These are phyloP conservation scores for Chalciporus sphaerocephalus DNA, from an alignment of 768 basidiomycete genomes.

Conservation along the genomic window DNA sequence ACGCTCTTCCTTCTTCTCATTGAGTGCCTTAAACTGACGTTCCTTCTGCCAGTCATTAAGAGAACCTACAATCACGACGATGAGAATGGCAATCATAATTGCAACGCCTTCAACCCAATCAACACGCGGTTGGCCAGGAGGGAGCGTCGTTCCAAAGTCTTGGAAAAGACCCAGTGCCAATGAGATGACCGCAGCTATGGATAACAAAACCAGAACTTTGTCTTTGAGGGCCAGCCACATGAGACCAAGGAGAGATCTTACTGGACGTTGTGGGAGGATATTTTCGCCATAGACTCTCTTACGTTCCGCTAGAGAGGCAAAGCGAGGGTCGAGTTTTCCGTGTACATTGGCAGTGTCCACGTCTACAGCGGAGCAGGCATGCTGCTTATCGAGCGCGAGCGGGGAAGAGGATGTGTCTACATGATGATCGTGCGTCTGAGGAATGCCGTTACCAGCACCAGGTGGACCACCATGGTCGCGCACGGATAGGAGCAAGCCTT, in stretches of 20 bases:
- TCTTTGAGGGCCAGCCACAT: slow-evolving; percentile 89
- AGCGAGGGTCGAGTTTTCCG: slow-evolving; percentile 9
- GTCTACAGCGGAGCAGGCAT: slow-evolving; percentile 13
- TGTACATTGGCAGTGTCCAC: neutral
- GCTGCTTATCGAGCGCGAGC: neutral
- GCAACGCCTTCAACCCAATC: slow-evolving; percentile 97
- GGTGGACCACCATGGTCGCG: slow-evolving; percentile 5
- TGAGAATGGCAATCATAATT: slow-evolving; percentile 69
- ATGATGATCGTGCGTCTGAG: slow-evolving; percentile 32
- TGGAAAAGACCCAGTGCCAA: slow-evolving; percentile 92
- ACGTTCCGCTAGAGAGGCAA: slow-evolving; percentile 56
- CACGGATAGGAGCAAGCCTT: slow-evolving; percentile 35
- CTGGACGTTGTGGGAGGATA: slow-evolving; percentile 61
- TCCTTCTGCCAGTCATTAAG: slow-evolving; percentile 99
- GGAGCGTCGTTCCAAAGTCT: slow-evolving; percentile 73
- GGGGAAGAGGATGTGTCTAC: neutral
- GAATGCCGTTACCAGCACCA: slow-evolving; percentile 30
- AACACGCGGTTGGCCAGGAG: slow-evolving; percentile 63
- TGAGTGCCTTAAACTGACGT: slow-evolving; percentile 86
- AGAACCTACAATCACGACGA: slow-evolving; percentile 86
- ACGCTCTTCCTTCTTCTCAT: slow-evolving; percentile 94
- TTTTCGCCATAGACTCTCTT: slow-evolving; percentile 72
- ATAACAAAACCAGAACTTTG: slow-evolving; percentile 86
- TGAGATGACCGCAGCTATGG: slow-evolving; percentile 89
- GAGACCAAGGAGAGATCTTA: slow-evolving; percentile 65